Evolutionary conservation across 176 grass and related monocot species (phyloP), one percentile per base, ranked within the genome.

Genomic region (Musa beccarii): DNA sequence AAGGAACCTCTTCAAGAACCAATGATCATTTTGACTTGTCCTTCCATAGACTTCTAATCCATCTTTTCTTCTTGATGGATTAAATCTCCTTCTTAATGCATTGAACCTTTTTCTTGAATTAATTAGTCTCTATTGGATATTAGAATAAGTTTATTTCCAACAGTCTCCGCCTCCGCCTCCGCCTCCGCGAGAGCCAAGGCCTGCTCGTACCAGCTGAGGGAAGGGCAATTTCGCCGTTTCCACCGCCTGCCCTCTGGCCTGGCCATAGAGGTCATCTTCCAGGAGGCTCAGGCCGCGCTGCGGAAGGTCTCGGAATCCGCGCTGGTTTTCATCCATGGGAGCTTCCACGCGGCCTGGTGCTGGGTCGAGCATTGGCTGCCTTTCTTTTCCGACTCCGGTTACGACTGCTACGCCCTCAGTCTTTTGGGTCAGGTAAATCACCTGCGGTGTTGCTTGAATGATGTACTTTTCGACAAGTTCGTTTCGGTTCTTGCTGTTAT

Each of bases 301-400:
- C 3, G 59, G 59, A 64, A 1, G 75, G 49, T 25, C 5, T 69
- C 59, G 34, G 68, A 69, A 72, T 53, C 52, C 90, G 25, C 93
- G 7, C 66, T 90, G 56, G 93, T 97, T 56, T 89, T 97, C 80
- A 80, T 97, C 69, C 93, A 97, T 54, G 93, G 93, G 25, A 97
- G 93, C 86, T 97, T 97, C 85, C 93, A 97, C 79, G 93, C 88
- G 54, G 90, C 90, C 51, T 97, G 93, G 93, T 97, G 93, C 86
- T 97, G 90, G 93, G 88, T 88, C 2, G 90, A 97, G 71, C 84
- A 81, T 72, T 93, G 90, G 90, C 82, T 93, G 15, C 90, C 93
- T n/a, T 97, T 90, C 83, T 93, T 97, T 79, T 88, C 88, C 15
- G 29, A 63, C 79, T 81, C 93, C 49, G 90, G 93, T 14, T 87